phyloP scores from a whole-genome alignment of 306 rosid species.

The Hippophae rhamnoides region DNA sequence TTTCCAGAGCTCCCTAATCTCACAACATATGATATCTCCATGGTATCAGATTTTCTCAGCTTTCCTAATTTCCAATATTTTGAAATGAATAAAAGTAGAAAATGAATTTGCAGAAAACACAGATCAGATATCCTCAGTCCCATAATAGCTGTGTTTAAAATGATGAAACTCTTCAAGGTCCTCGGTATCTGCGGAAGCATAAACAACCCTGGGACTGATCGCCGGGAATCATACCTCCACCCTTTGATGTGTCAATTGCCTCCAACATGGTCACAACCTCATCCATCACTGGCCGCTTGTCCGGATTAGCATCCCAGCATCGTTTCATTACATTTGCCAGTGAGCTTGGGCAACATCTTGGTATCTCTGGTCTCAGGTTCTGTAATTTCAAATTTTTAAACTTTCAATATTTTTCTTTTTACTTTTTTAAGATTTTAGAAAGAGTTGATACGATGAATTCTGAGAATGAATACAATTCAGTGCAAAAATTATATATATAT shows the following conservation, averaged over 20 bases:
- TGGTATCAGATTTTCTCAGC: slow-evolving; percentile 31
- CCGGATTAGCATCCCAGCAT: slow-evolving; percentile 98
- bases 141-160: too few species aligned
- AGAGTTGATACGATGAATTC: too few species aligned
- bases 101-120: slow-evolving; percentile 28
- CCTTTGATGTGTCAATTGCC: slow-evolving; percentile 87
- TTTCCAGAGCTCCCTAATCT: slow-evolving; percentile 39
- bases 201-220: slow-evolving; percentile 85
- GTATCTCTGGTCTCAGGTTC: slow-evolving; percentile 97
- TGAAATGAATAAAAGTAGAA: slow-evolving; percentile 36
- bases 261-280: slow-evolving; percentile 91
- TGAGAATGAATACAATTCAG: too few species aligned
- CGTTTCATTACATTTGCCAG: slow-evolving; percentile 98
- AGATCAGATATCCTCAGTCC: not conserved
- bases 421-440: not conserved
- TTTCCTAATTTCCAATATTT: slow-evolving; percentile 20
- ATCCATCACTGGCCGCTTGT: slow-evolving; percentile 95
- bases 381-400: slow-evolving; percentile 30
- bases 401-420: slow-evolving; percentile 2
- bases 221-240: slow-evolving; percentile 94
- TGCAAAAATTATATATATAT: too few species aligned
- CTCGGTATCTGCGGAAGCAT: slow-evolving; percentile 75
- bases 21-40: slow-evolving; percentile 21
- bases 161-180: slow-evolving; percentile 45
- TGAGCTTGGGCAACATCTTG: slow-evolving; percentile 96